These are phyloP conservation scores for Geosmithia flava DNA, from an alignment of 2,329 filamentous ascomycete genomes.

Conservation along the genomic window DNA sequence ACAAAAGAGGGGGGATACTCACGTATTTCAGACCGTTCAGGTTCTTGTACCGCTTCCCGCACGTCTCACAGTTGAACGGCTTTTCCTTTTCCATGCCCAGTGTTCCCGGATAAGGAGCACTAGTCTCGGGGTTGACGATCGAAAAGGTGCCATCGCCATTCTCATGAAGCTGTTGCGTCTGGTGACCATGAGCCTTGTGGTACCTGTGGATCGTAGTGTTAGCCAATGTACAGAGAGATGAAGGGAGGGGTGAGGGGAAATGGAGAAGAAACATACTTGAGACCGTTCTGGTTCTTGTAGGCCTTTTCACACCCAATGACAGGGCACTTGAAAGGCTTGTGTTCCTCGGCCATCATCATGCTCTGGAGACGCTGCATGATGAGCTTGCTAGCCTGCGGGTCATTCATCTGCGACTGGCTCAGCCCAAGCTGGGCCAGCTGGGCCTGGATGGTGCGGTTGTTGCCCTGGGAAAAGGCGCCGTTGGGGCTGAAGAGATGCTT, in stretches of 20 bases:
- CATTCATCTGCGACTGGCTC: slow-evolving; percentile 58
- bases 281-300: slow-evolving; percentile 97
- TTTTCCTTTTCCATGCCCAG: slow-evolving; percentile 99
- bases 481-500: slow-evolving; percentile 86
- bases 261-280: slow-evolving; percentile 57
- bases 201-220: slow-evolving; percentile 33
- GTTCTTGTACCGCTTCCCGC: slow-evolving; percentile 98
- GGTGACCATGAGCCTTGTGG: slow-evolving; percentile 77
- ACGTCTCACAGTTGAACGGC: slow-evolving; percentile 93
- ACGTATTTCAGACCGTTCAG: slow-evolving; percentile 95
- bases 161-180: slow-evolving; percentile 91
- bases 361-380: slow-evolving; percentile 44
- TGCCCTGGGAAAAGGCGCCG: slow-evolving; percentile 50
- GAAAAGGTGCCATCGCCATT: slow-evolving; percentile 96
- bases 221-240: slow-evolving; percentile 1
- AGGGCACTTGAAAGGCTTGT: slow-evolving; percentile 94
- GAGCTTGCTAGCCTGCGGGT: slow-evolving; percentile 57
- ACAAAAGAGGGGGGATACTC: slow-evolving; percentile 17
- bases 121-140: slow-evolving; percentile 94
- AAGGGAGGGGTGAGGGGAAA: not conserved
- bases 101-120: slow-evolving; percentile 86
- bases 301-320: slow-evolving; percentile 98
- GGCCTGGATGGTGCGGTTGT: slow-evolving; percentile 52
- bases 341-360: slow-evolving; percentile 71
- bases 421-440: slow-evolving; percentile 62